A percentile compares a stretch with the other conserved stretches of the same genome.
These are phyloP conservation scores for Periconia sp. DNA, from an alignment of 2,329 filamentous ascomycete genomes.

Conservation along the genomic window DNA sequence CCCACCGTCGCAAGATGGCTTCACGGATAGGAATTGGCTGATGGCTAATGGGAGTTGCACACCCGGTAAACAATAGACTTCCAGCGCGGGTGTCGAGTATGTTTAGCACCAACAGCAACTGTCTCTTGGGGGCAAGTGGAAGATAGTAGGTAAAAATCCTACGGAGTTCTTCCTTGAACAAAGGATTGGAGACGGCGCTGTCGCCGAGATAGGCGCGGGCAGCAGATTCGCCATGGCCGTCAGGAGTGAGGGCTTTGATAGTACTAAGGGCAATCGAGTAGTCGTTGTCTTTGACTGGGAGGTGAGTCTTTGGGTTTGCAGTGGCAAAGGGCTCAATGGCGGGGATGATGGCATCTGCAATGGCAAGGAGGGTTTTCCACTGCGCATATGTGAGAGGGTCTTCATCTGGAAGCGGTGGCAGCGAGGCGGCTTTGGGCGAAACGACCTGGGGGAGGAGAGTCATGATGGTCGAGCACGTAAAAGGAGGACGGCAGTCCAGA, in stretches of 20 bases:
- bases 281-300: conserved; percentile 53
- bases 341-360: conserved; percentile 62
- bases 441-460: conserved; percentile 28
- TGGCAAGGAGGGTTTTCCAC: conserved; percentile 61
- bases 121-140: conserved; percentile 50
- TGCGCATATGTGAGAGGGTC: conserved; percentile 57
- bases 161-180: conserved; percentile 55
- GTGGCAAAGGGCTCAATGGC: conserved; percentile 52
- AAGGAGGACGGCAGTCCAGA: background rate
- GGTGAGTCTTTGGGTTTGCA: conserved; percentile 42
- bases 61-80: conserved; percentile 68
- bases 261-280: conserved; percentile 51
- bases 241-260: conserved; percentile 29
- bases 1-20: conserved; percentile 65
- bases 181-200: conserved; percentile 54
- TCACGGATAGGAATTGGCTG: conserved; percentile 64
- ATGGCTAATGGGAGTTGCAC: conserved; percentile 61
- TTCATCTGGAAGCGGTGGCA: conserved; percentile 50
- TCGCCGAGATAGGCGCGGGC: conserved; percentile 58
- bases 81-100: conserved; percentile 62
- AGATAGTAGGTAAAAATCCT: conserved; percentile 54
- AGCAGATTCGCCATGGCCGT: conserved; percentile 39
- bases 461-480: conserved; percentile 18
- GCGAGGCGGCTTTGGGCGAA: conserved; percentile 43
- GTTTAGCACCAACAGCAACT: conserved; percentile 49